phyloP scores from a whole-genome alignment of 345 rosid species.

The Heritiera fomes region DNA sequence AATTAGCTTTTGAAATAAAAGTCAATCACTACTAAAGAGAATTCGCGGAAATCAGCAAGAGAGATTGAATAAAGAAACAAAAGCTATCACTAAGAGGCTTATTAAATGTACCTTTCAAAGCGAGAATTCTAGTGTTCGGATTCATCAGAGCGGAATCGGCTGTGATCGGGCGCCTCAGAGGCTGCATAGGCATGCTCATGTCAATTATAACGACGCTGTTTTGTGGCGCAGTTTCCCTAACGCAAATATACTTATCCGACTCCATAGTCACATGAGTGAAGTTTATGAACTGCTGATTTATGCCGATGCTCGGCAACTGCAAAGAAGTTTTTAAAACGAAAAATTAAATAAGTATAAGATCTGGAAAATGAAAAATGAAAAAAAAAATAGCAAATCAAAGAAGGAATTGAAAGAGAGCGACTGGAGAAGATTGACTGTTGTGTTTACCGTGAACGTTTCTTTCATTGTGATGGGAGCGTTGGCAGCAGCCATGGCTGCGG shows the following conservation, averaged over 20 bases:
- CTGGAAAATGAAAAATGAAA: background rate
- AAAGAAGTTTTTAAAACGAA: background rate
- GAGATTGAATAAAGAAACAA: background rate
- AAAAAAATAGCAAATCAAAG: background rate
- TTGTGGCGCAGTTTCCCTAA: slow-evolving; percentile 84
- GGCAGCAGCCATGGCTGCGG: slow-evolving; percentile 56
- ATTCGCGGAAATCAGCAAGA: background rate
- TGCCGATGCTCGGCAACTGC: slow-evolving; percentile 79
- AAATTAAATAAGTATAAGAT: background rate
- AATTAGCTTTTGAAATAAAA: slow-evolving; percentile 1
- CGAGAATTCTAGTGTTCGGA: slow-evolving; percentile 76
- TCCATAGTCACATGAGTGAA: slow-evolving; percentile 87
- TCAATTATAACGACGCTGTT: slow-evolving; percentile 79
- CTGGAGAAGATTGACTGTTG: background rate
- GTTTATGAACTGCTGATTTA: slow-evolving; percentile 72
- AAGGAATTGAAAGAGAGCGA: background rate
- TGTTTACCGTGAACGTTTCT: slow-evolving; percentile 44
- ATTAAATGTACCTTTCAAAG: slow-evolving; percentile 58
- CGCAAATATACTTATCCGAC: slow-evolving; percentile 85
- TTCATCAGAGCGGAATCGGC: slow-evolving; percentile 87
- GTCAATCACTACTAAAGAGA: background rate
- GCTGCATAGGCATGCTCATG: slow-evolving; percentile 87
- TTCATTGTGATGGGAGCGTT: slow-evolving; percentile 57
- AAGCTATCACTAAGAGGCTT: background rate
- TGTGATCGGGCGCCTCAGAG: slow-evolving; percentile 77